A percentile compares a stretch with the other conserved stretches of the same genome.
Evolutionary conservation across 2,329 filamentous ascomycete species (phyloP).

Genomic region (Microascus cirrosus): DNA sequence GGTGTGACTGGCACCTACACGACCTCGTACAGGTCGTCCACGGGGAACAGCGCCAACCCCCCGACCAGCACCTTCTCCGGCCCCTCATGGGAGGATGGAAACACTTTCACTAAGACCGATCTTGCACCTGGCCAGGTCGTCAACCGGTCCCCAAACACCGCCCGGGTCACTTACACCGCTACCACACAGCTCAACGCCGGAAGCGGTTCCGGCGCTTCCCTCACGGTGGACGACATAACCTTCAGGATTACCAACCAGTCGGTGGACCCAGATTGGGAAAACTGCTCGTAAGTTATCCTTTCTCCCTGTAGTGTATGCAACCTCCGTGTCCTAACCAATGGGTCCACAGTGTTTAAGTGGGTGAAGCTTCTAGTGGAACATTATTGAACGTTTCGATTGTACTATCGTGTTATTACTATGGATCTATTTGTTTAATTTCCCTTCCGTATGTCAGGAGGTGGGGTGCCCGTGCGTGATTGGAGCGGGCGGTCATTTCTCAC

Average conservation of each 20-base stretch:
- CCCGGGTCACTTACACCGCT: not conserved
- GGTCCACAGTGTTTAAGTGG: not conserved
- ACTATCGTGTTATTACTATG: not conserved
- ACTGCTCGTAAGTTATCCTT: not conserved
- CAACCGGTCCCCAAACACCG: slow-evolving; percentile 2
- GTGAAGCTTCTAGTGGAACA: not conserved
- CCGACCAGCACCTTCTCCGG: not conserved
- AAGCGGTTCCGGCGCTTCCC: not conserved
- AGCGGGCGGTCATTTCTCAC: not conserved
- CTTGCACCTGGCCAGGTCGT: not conserved
- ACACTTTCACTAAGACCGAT: not conserved
- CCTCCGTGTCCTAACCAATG: not conserved
- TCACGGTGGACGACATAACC: not conserved
- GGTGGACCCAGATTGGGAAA: not conserved
- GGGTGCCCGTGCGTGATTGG: not conserved
- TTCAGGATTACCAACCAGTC: slow-evolving; percentile 4
- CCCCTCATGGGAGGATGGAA: not conserved
- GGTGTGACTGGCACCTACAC: not conserved
- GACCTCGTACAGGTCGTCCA: not conserved
- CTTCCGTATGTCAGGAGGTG: not conserved
- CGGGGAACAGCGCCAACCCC: slow-evolving; percentile 2
- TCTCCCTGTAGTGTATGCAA: not conserved
- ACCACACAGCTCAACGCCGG: not conserved
- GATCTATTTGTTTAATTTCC: not conserved
- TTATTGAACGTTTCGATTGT: not conserved